Percentiles rank a stretch among this genome's conserved stretches.
Evolutionary conservation across 495 filamentous ascomycete genomes (phyloP).

Genomic region (Terfezia boudieri): DNA sequence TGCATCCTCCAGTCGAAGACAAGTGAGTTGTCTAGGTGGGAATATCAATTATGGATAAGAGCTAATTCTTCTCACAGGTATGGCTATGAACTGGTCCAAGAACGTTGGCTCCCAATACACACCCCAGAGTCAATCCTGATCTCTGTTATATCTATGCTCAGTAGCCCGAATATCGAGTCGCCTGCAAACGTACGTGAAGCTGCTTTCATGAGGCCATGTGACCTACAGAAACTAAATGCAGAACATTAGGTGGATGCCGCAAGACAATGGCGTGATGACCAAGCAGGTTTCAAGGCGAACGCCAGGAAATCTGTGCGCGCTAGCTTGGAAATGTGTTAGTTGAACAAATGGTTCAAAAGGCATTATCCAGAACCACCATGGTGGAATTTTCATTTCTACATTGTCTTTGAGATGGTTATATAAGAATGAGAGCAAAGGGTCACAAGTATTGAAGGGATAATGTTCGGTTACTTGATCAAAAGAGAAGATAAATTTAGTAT

Average conservation of each 20-base stretch:
- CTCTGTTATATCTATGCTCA: conserved; percentile 94
- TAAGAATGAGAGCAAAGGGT: too few relatives aligned
- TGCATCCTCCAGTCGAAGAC: conserved; percentile 91
- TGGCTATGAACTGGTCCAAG: conserved; percentile 89
- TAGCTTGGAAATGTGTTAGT: conserved; percentile 29
- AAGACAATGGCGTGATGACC: conserved; percentile 88
- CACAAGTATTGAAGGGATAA: too few relatives aligned
- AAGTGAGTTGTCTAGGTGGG: conserved; percentile 20
- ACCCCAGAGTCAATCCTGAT: conserved; percentile 96
- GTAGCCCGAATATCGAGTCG: conserved; percentile 94
- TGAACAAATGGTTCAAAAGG: too few relatives aligned
- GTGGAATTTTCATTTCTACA: too few relatives aligned
- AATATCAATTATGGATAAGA: not conserved
- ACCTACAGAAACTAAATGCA: not conserved
- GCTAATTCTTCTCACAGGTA: conserved; percentile 27
- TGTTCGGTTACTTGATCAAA: too few relatives aligned
- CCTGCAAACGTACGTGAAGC: conserved; percentile 53
- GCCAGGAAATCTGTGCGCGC: conserved; percentile 60
- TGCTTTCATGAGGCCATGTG: not conserved
- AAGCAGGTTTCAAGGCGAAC: conserved; percentile 62
- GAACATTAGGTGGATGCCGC: conserved; percentile 43
- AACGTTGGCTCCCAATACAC: conserved; percentile 92
- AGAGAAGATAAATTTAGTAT: too few relatives aligned
- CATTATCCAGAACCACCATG: too few relatives aligned
- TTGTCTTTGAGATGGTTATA: too few relatives aligned